phyloP scores from a whole-genome alignment of 2,329 filamentous ascomycete species.

The Fulvia fulva region DNA sequence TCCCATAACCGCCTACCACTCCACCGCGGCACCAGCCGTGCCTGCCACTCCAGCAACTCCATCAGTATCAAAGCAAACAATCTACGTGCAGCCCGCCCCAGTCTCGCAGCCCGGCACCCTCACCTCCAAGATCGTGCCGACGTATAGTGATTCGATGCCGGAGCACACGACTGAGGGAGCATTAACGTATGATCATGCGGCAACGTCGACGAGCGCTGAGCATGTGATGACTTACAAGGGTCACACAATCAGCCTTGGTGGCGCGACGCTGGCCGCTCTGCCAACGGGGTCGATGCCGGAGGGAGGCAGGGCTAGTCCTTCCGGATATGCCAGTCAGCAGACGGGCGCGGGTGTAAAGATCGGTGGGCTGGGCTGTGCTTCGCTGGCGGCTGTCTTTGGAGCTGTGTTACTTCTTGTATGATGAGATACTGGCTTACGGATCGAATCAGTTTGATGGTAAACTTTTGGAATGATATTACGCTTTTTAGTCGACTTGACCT shows the following conservation, averaged over 20 bases:
- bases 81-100: not conserved
- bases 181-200: not conserved
- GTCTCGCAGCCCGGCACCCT: not conserved
- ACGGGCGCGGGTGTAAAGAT: not conserved
- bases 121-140: not conserved
- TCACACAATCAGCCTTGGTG: slow-evolving; percentile 10
- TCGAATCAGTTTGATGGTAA: not conserved
- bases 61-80: not conserved
- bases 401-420: not conserved
- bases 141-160: too few species aligned
- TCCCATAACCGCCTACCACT: slow-evolving; percentile 2
- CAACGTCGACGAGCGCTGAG: not conserved
- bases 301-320: not conserved
- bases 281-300: slow-evolving; percentile 4
- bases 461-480: not conserved
- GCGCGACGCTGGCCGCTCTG: slow-evolving; percentile 12
- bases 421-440: too few species aligned
- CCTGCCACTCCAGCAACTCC: not conserved
- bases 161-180: too few species aligned
- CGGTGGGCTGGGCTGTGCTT: not conserved
- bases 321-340: not conserved
- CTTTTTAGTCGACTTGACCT: not conserved
- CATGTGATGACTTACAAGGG: slow-evolving; percentile 8
- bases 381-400: not conserved
- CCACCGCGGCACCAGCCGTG: not conserved